Evolutionary conservation across 257 asterid species (phyloP).

Genomic region (Sherardia arvensis): DNA sequence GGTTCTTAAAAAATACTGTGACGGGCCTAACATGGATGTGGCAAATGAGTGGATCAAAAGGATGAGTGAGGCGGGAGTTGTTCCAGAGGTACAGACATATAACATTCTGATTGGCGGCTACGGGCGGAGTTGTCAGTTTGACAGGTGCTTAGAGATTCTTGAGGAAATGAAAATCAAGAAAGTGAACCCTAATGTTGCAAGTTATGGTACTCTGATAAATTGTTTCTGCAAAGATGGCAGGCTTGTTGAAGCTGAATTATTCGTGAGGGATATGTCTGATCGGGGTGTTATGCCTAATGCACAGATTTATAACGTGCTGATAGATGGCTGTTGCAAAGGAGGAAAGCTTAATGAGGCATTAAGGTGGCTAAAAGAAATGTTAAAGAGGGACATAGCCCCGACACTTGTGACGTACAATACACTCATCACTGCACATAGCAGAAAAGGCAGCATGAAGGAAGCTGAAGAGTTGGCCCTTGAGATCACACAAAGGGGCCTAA

Average conservation of each 20-base stretch:
- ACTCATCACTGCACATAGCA: constrained; percentile 53
- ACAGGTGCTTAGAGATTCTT: constrained; percentile 54
- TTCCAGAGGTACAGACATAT: constrained; percentile 52
- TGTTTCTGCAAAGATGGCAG: constrained; percentile 54
- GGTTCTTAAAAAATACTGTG: constrained; percentile 36
- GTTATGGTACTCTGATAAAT: constrained; percentile 62
- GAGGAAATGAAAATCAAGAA: constrained; percentile 61
- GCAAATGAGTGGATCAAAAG: constrained; percentile 47
- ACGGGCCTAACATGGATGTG: constrained; percentile 48
- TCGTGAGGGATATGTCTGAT: constrained; percentile 48
- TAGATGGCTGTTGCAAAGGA: constrained; percentile 45
- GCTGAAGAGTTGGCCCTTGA: constrained; percentile 53
- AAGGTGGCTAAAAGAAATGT: constrained; percentile 44
- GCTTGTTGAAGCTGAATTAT: constrained; percentile 13
- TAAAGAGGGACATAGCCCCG: constrained; percentile 28
- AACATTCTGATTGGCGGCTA: constrained; percentile 61
- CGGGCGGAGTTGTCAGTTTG: constrained; percentile 41
- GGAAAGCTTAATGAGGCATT: constrained; percentile 42
- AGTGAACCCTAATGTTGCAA: constrained; percentile 45
- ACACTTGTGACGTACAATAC: constrained; percentile 61
- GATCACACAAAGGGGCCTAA: constrained; percentile 23
- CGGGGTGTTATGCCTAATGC: constrained; percentile 54
- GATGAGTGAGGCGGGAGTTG: constrained; percentile 47
- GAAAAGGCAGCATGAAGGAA: constrained; percentile 43
- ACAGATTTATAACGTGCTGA: constrained; percentile 58